Conservation (phyloP, 2,329 filamentous ascomycete species). For the Cladophialophora yegresii region DNA sequence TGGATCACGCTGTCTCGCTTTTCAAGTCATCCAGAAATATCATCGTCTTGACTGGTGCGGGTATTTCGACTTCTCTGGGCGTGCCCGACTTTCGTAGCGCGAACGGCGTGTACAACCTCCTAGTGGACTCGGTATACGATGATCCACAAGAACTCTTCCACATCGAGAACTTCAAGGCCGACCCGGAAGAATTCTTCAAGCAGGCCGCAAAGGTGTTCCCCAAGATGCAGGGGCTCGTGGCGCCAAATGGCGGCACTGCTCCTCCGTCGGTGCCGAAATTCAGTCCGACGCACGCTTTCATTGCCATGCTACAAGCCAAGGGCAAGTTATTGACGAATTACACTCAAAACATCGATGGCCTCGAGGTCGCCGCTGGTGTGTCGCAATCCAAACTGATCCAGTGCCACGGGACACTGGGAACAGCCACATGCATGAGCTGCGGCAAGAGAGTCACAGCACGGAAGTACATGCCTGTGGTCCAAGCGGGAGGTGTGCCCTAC, state of each 20-base stretch:
- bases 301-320: conserved; percentile 82
- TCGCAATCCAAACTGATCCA: conserved; percentile 80
- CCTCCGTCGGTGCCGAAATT: conserved; percentile 60
- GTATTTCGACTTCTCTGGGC: conserved; percentile 93
- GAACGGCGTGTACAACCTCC: conserved; percentile 57
- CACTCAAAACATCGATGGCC: conserved; percentile 97
- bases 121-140: conserved; percentile 72
- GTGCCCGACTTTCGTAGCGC: conserved; percentile 97
- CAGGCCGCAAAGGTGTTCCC: conserved; percentile 71
- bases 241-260: conserved; percentile 6
- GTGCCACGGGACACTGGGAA: conserved; percentile 95
- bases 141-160: conserved; percentile 97
- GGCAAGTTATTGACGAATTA: conserved; percentile 93
- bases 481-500: conserved; percentile 71
- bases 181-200: conserved; percentile 82
- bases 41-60: conserved; percentile 89
- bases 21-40: conserved; percentile 77
- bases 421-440: conserved; percentile 84
- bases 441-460: conserved; percentile 72
- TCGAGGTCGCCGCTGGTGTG: conserved; percentile 85
- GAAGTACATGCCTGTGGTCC: conserved; percentile 76
- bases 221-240: conserved; percentile 50
- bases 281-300: conserved; percentile 93
- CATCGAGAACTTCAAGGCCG: conserved; percentile 79
- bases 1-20: conserved; percentile 82